Percentiles rank a stretch among this genome's conserved stretches.
Evolutionary conservation across 495 filamentous ascomycete genomes (phyloP).

Genomic region (Penicillium diatomitis): DNA sequence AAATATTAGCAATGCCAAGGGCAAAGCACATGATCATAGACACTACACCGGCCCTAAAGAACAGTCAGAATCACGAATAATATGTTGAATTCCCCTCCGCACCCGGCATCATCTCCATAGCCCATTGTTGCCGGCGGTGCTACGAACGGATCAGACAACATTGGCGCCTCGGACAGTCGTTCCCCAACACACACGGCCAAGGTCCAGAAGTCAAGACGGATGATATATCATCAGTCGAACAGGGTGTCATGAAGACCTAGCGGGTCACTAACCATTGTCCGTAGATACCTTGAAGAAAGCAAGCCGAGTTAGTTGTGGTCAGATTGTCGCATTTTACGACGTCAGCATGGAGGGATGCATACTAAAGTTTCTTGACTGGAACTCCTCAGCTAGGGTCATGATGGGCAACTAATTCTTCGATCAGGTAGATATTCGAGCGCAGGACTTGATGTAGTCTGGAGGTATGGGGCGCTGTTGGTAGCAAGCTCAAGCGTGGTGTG

Average conservation of each 20-base stretch:
- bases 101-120: not conserved
- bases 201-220: too few species aligned
- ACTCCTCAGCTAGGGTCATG: slow-evolving; percentile 59
- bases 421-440: not conserved
- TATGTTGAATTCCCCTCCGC: too few species aligned
- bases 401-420: slow-evolving; percentile 10
- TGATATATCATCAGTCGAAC: not conserved
- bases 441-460: slow-evolving; percentile 4
- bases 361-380: slow-evolving; percentile 97
- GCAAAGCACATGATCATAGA: slow-evolving; percentile 94
- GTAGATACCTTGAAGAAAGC: slow-evolving; percentile 72
- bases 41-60: slow-evolving; percentile 77
- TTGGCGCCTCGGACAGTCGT: too few species aligned
- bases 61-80: slow-evolving; percentile 1
- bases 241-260: not conserved
- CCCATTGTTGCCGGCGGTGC: not conserved
- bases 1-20: slow-evolving; percentile 86
- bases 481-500: slow-evolving; percentile 3
- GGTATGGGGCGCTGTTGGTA: slow-evolving; percentile 2
- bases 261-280: slow-evolving; percentile 82
- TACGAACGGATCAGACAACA: too few species aligned
- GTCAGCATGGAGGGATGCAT: slow-evolving; percentile 30
- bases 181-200: too few species aligned
- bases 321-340: slow-evolving; percentile 14
- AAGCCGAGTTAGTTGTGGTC: slow-evolving; percentile 15